Base-by-base conservation (phyloP, 805 yeast species). In the Pichia phayaonensis region DNA sequence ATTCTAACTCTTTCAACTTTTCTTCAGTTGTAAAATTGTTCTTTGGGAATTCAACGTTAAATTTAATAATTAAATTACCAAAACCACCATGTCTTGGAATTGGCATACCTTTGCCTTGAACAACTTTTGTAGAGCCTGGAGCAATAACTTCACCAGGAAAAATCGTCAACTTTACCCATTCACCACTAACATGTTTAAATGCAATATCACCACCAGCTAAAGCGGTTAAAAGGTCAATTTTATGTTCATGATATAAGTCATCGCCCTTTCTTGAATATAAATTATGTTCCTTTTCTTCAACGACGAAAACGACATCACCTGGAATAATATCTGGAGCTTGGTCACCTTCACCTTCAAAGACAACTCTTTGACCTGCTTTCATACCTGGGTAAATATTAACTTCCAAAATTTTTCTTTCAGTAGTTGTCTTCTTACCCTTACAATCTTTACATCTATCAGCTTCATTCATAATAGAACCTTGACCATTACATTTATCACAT, bases 41-140 rank as follows among this genome's bases (percentile, higher is more conserved):
- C 48, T 67, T 65, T 57, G 99, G 99, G 88, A 94, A 94, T 66
- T 86, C 89, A 62, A 94, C 79, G 57, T 81, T 82, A 72, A 94
- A 94, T 66, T 86, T 84, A 60, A 94, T 73, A 62, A 87, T 81
- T 73, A 94, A 77, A 72, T 89, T 81, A 71, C 99, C 99, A 62
- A 68, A 76, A 56, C 90, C 88, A 67, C 96, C 96, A 66, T 79
- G 84, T 72, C 94, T 83, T 72, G 77, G 84, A 58, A 92, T 74
- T 59, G 99, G 99, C 99, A 94, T 94, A 82, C 99, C 99, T 71
- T 92, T 90, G 62, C 83, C 88, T 60, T 85, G 89, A 56, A 94
- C 73, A 49, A 89, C 89, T 72, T 89, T 90, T 61, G 83, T 73
- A 41, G 74, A 67, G 56, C 87, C 95, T 47, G 98, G 97, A 31